Conservation (phyloP, 495 filamentous ascomycete genomes). For the Letharia lupina region DNA sequence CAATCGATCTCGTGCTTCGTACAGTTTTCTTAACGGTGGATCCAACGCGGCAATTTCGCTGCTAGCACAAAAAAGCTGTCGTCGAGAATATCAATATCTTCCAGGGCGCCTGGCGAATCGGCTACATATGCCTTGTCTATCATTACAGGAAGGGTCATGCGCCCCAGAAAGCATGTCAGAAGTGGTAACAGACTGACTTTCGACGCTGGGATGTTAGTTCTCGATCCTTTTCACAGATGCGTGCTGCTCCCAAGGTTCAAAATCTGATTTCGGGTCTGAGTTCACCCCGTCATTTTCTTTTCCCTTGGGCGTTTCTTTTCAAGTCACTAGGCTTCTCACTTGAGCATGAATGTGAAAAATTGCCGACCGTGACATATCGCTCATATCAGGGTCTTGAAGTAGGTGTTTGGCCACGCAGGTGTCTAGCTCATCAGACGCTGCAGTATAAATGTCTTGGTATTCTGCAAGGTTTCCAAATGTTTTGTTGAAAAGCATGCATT, state of each 20-base stretch:
- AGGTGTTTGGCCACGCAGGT: not conserved
- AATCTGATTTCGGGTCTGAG: not conserved
- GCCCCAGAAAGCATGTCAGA: not conserved
- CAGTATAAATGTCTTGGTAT: not conserved
- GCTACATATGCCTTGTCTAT: not conserved
- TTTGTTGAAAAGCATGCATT: not conserved
- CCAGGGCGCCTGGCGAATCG: not conserved
- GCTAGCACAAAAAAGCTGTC: not conserved
- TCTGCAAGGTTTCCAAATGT: not conserved
- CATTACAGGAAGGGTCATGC: not conserved
- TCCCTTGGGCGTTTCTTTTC: not conserved
- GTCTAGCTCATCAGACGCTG: not conserved
- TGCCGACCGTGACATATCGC: not conserved
- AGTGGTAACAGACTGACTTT: not conserved
- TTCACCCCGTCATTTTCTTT: not conserved
- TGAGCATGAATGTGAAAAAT: not conserved
- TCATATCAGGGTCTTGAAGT: not conserved
- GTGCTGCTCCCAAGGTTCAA: not conserved
- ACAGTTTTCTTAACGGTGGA: not conserved
- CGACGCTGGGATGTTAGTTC: not conserved
- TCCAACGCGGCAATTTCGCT: not conserved
- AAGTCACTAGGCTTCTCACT: not conserved
- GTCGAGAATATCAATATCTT: not conserved
- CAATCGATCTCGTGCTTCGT: not conserved
- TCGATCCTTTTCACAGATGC: not conserved